These are phyloP conservation scores for Dunaliella sp. DNA, from an alignment of 139 green algal species.

Conservation along the genomic window DNA sequence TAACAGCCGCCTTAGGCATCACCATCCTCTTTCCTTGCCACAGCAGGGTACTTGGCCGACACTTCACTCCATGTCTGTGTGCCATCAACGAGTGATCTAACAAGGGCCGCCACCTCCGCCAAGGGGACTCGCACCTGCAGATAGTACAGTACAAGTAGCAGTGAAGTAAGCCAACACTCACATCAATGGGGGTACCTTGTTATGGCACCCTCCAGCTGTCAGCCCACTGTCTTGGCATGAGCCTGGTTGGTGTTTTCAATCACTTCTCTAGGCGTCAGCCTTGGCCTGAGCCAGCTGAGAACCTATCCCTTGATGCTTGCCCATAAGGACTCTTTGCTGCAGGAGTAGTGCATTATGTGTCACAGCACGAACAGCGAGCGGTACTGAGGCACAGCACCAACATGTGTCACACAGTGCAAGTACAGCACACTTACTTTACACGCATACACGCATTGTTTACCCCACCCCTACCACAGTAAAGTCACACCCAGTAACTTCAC, in stretches of 20 bases:
- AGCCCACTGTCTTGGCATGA: background rate
- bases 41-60: conserved; percentile 74
- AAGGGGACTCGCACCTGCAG: conserved; percentile 72
- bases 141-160: background rate
- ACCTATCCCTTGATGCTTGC: no score
- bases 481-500: no score
- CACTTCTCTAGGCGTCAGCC: background rate
- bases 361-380: no score
- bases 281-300: background rate
- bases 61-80: conserved; percentile 71
- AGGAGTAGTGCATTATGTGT: no score
- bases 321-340: no score
- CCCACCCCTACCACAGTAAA: no score
- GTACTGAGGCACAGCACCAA: no score
- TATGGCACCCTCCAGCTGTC: background rate
- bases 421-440: no score
- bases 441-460: no score
- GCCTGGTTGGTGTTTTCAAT: background rate
- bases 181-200: background rate
- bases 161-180: background rate
- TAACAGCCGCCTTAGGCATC: no score
- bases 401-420: no score
- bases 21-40: conserved; percentile 5
- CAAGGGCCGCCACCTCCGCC: conserved; percentile 66
- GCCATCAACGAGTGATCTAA: conserved; percentile 66